Percentiles rank a stretch among this genome's conserved stretches.
phyloP scores from a whole-genome alignment of 495 filamentous ascomycete species.

The Lepraria neglecta region DNA sequence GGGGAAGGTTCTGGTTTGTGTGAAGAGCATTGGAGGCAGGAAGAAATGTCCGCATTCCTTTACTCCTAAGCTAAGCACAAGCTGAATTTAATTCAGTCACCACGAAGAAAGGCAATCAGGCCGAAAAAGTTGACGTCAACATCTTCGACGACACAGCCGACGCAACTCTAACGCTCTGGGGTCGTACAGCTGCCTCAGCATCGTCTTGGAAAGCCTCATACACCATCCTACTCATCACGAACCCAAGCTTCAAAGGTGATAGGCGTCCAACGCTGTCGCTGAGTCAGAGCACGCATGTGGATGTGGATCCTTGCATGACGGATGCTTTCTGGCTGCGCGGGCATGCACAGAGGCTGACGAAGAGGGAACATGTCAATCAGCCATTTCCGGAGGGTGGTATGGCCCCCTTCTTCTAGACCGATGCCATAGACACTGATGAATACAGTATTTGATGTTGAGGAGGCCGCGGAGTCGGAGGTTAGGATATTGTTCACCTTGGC shows the following conservation, averaged over 20 bases:
- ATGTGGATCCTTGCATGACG: slow-evolving; percentile 51
- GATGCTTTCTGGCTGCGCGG: slow-evolving; percentile 55
- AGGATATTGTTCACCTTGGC: slow-evolving; percentile 51
- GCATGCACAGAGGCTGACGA: slow-evolving; percentile 44
- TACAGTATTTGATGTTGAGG: slow-evolving; percentile 46
- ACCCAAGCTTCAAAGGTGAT: slow-evolving; percentile 41
- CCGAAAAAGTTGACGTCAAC: slow-evolving; percentile 45
- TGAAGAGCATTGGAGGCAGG: slow-evolving; percentile 41
- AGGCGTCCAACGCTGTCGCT: slow-evolving; percentile 39
- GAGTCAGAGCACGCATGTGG: slow-evolving; percentile 43
- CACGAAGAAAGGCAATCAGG: slow-evolving; percentile 39
- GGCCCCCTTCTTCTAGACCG: not conserved
- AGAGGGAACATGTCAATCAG: slow-evolving; percentile 48
- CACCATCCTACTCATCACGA: slow-evolving; percentile 53
- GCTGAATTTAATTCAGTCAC: slow-evolving; percentile 31
- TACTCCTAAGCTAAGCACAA: not conserved
- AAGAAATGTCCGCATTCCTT: slow-evolving; percentile 29
- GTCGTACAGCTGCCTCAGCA: slow-evolving; percentile 42
- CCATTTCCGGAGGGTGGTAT: slow-evolving; percentile 44
- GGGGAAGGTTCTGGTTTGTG: slow-evolving; percentile 39
- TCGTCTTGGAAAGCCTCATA: slow-evolving; percentile 46
- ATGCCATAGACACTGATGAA: slow-evolving; percentile 5
- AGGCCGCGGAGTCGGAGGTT: slow-evolving; percentile 37
- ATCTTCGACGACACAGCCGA: slow-evolving; percentile 57
- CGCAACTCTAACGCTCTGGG: slow-evolving; percentile 50